Evolutionary conservation across 768 basidiomycete species (phyloP).

Genomic region (Pilatotrama ljubarskyi): DNA sequence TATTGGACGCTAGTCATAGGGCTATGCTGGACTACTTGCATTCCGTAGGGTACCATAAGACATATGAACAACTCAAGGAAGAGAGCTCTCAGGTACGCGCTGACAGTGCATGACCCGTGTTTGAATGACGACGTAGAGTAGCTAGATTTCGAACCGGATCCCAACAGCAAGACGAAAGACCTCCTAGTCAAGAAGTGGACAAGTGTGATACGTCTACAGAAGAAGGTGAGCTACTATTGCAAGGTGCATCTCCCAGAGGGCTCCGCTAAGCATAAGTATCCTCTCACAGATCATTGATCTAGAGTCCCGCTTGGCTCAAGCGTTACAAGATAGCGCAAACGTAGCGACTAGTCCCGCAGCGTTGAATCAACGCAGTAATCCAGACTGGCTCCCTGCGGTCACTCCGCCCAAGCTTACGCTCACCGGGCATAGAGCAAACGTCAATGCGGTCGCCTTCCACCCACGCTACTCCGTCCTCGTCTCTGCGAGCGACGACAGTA

Average conservation of each 20-base stretch:
- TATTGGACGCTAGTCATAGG: slow-evolving; percentile 54
- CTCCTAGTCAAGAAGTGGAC: slow-evolving; percentile 97
- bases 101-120: background rate
- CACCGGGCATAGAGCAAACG: slow-evolving; percentile 42
- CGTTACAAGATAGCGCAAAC: slow-evolving; percentile 47
- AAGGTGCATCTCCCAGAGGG: background rate
- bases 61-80: slow-evolving; percentile 57
- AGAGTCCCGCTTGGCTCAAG: slow-evolving; percentile 52
- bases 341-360: slow-evolving; percentile 32
- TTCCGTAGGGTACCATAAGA: slow-evolving; percentile 58
- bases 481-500: slow-evolving; percentile 53
- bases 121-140: background rate
- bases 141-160: background rate
- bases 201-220: slow-evolving; percentile 89
- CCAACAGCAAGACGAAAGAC: slow-evolving; percentile 50
- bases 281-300: slow-evolving; percentile 60
- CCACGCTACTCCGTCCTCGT: slow-evolving; percentile 50
- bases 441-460: slow-evolving; percentile 47
- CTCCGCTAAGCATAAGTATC: background rate
- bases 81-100: slow-evolving; percentile 37
- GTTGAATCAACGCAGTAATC: slow-evolving; percentile 37
- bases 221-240: slow-evolving; percentile 58
- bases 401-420: slow-evolving; percentile 46
- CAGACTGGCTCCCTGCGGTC: slow-evolving; percentile 56
- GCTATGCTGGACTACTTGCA: slow-evolving; percentile 78